These are phyloP conservation scores for Aspergillus sclerotioniger DNA, from an alignment of 495 filamentous ascomycete species.

Conservation along the genomic window DNA sequence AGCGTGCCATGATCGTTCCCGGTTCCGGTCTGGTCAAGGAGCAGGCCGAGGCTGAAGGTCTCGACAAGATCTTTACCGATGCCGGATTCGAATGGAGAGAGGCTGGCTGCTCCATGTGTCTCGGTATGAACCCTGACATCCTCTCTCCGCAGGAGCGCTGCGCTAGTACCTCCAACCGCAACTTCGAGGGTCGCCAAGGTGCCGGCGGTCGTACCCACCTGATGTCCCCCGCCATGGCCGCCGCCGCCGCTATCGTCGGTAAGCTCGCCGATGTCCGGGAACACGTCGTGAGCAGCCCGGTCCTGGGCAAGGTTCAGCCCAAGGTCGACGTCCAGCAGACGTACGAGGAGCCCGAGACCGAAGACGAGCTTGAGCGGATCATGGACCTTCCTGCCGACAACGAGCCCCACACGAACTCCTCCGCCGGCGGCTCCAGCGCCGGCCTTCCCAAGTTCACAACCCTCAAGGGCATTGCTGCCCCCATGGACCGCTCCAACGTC, in stretches of 20 bases:
- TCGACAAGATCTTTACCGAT: slow-evolving; percentile 87
- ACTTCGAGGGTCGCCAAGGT: slow-evolving; percentile 96
- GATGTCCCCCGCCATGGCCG: slow-evolving; percentile 97
- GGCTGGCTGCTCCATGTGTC: slow-evolving; percentile 97
- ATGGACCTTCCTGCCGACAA: slow-evolving; percentile 73
- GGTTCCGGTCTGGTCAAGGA: slow-evolving; percentile 93
- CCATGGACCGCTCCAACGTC: slow-evolving; percentile 83
- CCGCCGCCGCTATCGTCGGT: slow-evolving; percentile 82
- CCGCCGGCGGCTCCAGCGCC: slow-evolving; percentile 46
- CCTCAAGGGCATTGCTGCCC: slow-evolving; percentile 84
- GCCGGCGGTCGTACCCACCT: slow-evolving; percentile 91
- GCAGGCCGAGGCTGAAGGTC: slow-evolving; percentile 86
- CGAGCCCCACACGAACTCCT: slow-evolving; percentile 58
- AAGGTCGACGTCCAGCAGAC: slow-evolving; percentile 58
- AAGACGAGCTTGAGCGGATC: slow-evolving; percentile 74
- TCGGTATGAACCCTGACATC: slow-evolving; percentile 99
- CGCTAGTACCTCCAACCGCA: slow-evolving; percentile 93
- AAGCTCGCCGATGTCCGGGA: slow-evolving; percentile 91
- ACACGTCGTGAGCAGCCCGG: slow-evolving; percentile 58
- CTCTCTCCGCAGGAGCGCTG: slow-evolving; percentile 91
- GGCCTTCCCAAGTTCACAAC: slow-evolving; percentile 80
- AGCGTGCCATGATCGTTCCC: slow-evolving; percentile 92
- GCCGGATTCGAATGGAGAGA: slow-evolving; percentile 98
- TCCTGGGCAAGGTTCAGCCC: slow-evolving; percentile 56
- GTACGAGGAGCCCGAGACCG: slow-evolving; percentile 68